Percentiles rank a stretch among this genome's conserved stretches.
phyloP scores from a whole-genome alignment of 805 yeast species.

The Danielia oregonensis region DNA sequence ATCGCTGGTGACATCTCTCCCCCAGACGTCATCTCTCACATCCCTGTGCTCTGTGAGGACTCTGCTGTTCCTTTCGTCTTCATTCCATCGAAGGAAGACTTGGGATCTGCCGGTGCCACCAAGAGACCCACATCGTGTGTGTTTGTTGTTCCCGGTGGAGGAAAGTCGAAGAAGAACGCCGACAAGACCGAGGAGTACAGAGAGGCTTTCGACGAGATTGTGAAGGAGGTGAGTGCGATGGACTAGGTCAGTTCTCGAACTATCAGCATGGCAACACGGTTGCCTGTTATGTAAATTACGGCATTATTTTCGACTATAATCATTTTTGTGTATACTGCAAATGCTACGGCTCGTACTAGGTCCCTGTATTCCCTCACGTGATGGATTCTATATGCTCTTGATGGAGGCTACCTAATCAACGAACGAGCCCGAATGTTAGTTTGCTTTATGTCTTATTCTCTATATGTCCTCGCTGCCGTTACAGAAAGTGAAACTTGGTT shows the following conservation, averaged over 20 bases:
- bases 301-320: conserved; percentile 1
- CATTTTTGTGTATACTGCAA: too few relatives aligned
- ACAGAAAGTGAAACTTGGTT: too few relatives aligned
- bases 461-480: too few relatives aligned
- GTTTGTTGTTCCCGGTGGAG: conserved; percentile 95
- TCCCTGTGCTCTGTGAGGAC: conserved; percentile 97
- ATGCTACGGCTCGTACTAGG: too few relatives aligned
- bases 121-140: conserved; percentile 99
- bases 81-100: conserved; percentile 95
- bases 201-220: conserved; percentile 88
- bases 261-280: neutral
- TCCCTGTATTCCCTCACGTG: too few relatives aligned
- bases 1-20: conserved; percentile 99
- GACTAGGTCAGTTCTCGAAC: conserved; percentile 7
- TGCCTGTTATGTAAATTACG: neutral
- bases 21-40: conserved; percentile 92
- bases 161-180: conserved; percentile 73
- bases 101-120: conserved; percentile 98
- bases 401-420: too few relatives aligned
- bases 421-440: too few relatives aligned
- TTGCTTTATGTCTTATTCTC: too few relatives aligned
- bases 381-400: too few relatives aligned
- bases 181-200: conserved; percentile 77
- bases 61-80: conserved; percentile 85
- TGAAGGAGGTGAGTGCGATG: conserved; percentile 70